These are phyloP conservation scores for Linnemannia schmuckeri DNA, from an alignment of 192 early-diverging fungal genomes.

Conservation along the genomic window DNA sequence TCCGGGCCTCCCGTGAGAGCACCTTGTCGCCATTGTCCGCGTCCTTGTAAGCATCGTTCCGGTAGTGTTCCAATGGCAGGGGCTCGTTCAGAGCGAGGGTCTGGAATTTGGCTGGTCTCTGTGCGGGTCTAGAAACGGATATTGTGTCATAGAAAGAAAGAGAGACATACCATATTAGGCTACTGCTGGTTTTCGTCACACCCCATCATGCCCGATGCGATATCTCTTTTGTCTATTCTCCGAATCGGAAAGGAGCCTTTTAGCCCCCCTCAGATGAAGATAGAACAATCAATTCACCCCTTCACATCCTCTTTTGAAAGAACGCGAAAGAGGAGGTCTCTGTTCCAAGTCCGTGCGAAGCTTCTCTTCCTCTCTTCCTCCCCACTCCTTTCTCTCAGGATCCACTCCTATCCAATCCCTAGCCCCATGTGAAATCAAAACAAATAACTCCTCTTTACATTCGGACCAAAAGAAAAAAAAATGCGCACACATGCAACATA, in stretches of 20 bases:
- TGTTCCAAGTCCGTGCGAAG: neutral
- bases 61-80: constrained; percentile 23
- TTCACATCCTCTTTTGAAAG: neutral
- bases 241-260: neutral
- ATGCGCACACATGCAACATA: neutral
- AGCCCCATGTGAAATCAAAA: constrained; percentile 39
- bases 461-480: constrained; percentile 2
- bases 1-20: constrained; percentile 30
- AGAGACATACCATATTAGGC: neutral
- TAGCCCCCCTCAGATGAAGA: neutral
- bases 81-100: constrained; percentile 44
- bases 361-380: neutral
- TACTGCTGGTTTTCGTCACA: neutral
- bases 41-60: constrained; percentile 1
- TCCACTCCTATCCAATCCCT: constrained; percentile 21
- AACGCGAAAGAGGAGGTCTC: neutral
- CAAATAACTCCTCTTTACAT: neutral
- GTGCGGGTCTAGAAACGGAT: constrained; percentile 14
- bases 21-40: neutral
- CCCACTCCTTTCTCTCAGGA: constrained; percentile 5
- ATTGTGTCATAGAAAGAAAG: constrained; percentile 2
- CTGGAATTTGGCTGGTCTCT: constrained; percentile 32
- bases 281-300: neutral
- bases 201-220: too few relatives aligned
- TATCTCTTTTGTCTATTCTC: neutral